phyloP scores from a whole-genome alignment of 1,284 basidiomycete species.

The Gymnopus androsaceus region DNA sequence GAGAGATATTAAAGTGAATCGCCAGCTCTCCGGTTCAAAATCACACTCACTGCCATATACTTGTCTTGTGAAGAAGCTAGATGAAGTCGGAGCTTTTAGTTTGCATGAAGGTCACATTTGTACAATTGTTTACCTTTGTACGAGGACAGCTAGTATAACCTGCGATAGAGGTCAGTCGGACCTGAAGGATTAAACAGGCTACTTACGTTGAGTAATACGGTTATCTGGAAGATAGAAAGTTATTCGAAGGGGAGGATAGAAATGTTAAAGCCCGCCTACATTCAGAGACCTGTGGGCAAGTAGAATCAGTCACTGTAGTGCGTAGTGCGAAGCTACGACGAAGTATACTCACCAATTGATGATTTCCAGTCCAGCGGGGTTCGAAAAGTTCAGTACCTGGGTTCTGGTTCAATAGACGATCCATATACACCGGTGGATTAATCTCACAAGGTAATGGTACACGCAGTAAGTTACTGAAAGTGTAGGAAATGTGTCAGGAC shows the following conservation, averaged over 20 bases:
- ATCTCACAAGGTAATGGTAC: slow-evolving; percentile 38
- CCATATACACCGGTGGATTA: not conserved
- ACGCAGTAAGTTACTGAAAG: slow-evolving; percentile 33
- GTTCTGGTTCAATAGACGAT: not conserved
- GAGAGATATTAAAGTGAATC: too few relatives aligned
- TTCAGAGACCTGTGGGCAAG: slow-evolving; percentile 33
- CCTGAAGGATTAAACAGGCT: not conserved
- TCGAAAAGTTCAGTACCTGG: slow-evolving; percentile 38
- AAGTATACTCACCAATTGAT: slow-evolving; percentile 10
- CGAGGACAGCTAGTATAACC: slow-evolving; percentile 37
- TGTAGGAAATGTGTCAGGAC: not conserved
- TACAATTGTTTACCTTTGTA: slow-evolving; percentile 34
- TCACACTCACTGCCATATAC: slow-evolving; percentile 34
- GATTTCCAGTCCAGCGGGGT: slow-evolving; percentile 28
- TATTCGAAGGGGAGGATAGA: slow-evolving; percentile 7
- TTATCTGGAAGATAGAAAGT: slow-evolving; percentile 15
- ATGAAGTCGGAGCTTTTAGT: not conserved
- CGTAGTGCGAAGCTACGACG: not conserved
- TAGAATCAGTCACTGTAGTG: not conserved
- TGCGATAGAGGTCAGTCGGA: slow-evolving; percentile 12
- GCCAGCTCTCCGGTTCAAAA: not conserved
- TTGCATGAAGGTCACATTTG: not conserved
- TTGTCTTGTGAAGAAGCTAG: slow-evolving; percentile 39
- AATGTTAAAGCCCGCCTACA: slow-evolving; percentile 26
- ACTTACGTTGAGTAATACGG: slow-evolving; percentile 26